Conservation (phyloP, 108 stramenopile genomes). For the Stephanodiscus triporus region DNA sequence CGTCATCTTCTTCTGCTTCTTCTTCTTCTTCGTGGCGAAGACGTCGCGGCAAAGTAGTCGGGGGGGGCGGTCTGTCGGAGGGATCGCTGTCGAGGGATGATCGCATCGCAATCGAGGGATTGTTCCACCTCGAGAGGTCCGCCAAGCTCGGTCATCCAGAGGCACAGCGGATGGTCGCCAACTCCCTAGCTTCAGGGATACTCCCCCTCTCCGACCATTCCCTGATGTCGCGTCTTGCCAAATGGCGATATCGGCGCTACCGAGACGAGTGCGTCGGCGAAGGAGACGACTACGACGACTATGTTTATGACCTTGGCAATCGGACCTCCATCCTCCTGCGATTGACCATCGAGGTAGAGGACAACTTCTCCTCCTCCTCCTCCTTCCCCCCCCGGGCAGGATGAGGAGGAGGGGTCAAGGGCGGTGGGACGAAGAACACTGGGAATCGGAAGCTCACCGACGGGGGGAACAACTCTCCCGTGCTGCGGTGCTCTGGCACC, state of each 20-base stretch:
- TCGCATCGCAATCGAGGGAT: slow-evolving; percentile 35
- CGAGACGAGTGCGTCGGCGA: neutral
- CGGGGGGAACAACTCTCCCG: slow-evolving; percentile 54
- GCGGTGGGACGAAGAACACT: neutral
- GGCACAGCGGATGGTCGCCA: slow-evolving; percentile 78
- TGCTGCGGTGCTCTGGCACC: slow-evolving; percentile 73
- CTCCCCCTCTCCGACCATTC: slow-evolving; percentile 64
- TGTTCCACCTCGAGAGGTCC: slow-evolving; percentile 65
- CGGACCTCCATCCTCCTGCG: slow-evolving; percentile 37
- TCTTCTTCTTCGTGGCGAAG: neutral
- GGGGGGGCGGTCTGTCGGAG: neutral
- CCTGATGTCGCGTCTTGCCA: slow-evolving; percentile 38
- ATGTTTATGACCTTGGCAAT: slow-evolving; percentile 6
- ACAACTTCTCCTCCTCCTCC: slow-evolving; percentile 46
- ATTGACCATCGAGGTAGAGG: slow-evolving; percentile 48
- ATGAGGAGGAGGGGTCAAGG: neutral
- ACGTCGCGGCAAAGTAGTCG: neutral
- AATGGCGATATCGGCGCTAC: slow-evolving; percentile 27
- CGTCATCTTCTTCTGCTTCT: neutral
- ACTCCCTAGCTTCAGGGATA: slow-evolving; percentile 75
- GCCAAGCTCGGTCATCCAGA: slow-evolving; percentile 73
- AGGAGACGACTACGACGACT: neutral
- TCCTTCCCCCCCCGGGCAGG: neutral
- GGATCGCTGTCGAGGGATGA: slow-evolving; percentile 40
- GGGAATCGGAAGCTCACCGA: neutral